These are phyloP conservation scores for Basipetospora chlamydospora DNA, from an alignment of 2,329 filamentous ascomycete species.

Conservation along the genomic window DNA sequence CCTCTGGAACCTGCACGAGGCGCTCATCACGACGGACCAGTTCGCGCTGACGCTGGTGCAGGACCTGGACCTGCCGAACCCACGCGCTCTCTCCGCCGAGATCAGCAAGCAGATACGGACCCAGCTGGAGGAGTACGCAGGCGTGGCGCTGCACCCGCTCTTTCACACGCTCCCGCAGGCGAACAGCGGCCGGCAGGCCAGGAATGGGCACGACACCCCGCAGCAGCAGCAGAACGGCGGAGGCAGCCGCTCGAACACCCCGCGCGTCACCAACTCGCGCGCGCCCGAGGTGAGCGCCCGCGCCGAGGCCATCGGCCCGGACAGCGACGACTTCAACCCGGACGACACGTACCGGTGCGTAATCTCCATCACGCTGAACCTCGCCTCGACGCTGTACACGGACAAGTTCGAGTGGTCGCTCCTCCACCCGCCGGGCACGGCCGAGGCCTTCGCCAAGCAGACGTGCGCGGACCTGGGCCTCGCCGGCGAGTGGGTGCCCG, in stretches of 20 bases:
- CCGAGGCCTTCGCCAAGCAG: conserved; percentile 80
- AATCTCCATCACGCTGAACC: conserved; percentile 78
- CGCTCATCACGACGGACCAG: conserved; percentile 83
- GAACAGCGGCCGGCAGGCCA: conserved; percentile 8
- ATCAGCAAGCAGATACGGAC: conserved; percentile 91
- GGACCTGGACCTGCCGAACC: conserved; percentile 79
- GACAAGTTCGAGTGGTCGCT: conserved; percentile 98
- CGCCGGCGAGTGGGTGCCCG: conserved; percentile 82
- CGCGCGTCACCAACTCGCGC: conserved; percentile 26
- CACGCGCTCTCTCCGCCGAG: conserved; percentile 52
- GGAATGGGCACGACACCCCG: neutral
- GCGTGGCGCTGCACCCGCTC: conserved; percentile 81
- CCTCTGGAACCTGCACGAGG: conserved; percentile 93
- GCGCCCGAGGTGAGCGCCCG: conserved; percentile 49
- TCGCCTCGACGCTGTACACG: conserved; percentile 81
- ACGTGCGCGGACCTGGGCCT: conserved; percentile 88
- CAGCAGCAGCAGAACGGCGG: conserved; percentile 15
- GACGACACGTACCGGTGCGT: conserved; percentile 94
- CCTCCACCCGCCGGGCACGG: conserved; percentile 77
- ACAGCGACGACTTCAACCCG: conserved; percentile 66
- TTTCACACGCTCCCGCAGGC: conserved; percentile 30
- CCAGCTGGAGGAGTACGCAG: conserved; percentile 90
- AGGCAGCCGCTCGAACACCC: conserved; percentile 31
- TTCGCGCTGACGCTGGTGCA: conserved; percentile 86
- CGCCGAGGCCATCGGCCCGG: conserved; percentile 47